Conservation (phyloP, 2,329 filamentous ascomycete species). For the Fusarium sublunatum region DNA sequence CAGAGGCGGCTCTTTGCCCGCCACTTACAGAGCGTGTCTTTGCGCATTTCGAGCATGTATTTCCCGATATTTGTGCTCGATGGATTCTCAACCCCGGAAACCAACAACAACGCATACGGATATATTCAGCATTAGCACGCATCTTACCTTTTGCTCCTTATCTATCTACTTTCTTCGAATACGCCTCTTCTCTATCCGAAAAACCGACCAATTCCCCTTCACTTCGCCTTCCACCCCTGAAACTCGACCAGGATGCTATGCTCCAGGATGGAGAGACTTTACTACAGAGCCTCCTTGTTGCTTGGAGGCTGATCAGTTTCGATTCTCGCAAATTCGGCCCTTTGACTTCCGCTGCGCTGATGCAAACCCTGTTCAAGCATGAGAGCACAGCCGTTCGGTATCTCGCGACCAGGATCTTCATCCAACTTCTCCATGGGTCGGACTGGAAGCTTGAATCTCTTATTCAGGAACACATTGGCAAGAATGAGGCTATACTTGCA, state of each 20-base stretch:
- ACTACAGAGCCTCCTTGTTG: constrained; percentile 55
- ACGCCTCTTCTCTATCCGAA: constrained; percentile 23
- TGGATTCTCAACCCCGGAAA: constrained; percentile 70
- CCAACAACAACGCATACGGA: constrained; percentile 52
- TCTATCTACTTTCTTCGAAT: constrained; percentile 76
- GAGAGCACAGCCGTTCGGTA: constrained; percentile 74
- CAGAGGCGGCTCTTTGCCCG: constrained; percentile 75
- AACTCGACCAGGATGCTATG: constrained; percentile 46
- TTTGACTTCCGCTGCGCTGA: constrained; percentile 71
- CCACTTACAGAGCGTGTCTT: constrained; percentile 79
- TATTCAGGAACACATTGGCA: constrained; percentile 72
- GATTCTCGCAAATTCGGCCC: constrained; percentile 75
- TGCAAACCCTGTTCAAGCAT: constrained; percentile 76
- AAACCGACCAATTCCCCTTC: constrained; percentile 37
- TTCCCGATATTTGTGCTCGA: constrained; percentile 84
- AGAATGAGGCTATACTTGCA: constrained; percentile 70
- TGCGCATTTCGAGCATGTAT: constrained; percentile 76
- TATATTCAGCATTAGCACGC: constrained; percentile 80
- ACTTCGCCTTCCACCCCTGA: constrained; percentile 48
- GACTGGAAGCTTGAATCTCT: constrained; percentile 82
- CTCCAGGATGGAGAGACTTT: constrained; percentile 41
- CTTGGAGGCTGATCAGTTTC: constrained; percentile 83
- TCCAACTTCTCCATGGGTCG: constrained; percentile 80
- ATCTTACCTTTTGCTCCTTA: constrained; percentile 85
- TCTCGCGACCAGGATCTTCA: constrained; percentile 84